Evolutionary conservation across 2,329 filamentous ascomycete species (phyloP).

Genomic region (Chrysoporthe deuterocubensis): DNA sequence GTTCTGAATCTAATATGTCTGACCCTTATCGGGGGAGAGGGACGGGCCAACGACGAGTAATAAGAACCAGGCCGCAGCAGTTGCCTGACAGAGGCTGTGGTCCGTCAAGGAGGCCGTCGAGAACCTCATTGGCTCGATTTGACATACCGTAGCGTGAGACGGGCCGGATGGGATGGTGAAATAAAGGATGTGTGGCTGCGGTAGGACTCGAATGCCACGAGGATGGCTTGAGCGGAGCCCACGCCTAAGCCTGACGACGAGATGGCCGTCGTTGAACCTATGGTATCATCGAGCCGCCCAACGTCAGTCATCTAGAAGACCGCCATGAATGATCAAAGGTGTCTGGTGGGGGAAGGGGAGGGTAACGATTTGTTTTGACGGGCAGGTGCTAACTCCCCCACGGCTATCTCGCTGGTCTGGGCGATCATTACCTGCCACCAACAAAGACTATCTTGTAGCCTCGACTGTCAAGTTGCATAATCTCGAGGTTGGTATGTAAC

Average conservation of each 20-base stretch:
- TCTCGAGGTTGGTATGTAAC: not conserved
- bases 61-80: not conserved
- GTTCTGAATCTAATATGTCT: not conserved
- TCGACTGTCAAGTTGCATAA: not conserved
- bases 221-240: no score
- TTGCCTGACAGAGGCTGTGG: not conserved
- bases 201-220: no score
- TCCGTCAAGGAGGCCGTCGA: not conserved
- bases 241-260: not conserved
- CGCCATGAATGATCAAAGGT: no score
- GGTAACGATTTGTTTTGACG: not conserved
- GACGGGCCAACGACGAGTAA: not conserved
- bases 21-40: not conserved
- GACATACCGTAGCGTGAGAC: not conserved
- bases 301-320: no score
- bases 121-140: not conserved
- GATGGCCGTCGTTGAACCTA: not conserved
- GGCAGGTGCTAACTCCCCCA: not conserved
- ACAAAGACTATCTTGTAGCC: not conserved
- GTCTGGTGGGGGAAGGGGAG: no score
- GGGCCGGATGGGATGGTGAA: not conserved
- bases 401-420: not conserved
- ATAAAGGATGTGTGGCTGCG: no score
- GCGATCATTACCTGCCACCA: not conserved
- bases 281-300: not conserved